These are phyloP conservation scores for Mucor velutinosus DNA, from an alignment of 371 early-diverging fungal species.

Conservation along the genomic window DNA sequence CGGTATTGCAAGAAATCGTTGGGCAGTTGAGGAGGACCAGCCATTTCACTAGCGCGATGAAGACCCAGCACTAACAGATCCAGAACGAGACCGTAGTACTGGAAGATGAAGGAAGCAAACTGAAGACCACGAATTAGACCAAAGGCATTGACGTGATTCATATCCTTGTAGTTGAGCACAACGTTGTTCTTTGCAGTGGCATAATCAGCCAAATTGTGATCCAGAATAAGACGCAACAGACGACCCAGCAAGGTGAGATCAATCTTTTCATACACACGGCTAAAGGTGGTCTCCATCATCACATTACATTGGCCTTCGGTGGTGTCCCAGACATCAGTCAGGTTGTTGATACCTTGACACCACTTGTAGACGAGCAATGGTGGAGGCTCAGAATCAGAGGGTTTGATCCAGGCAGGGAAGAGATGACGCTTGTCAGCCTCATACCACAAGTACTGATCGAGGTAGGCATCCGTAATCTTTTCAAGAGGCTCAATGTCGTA, in stretches of 20 bases:
- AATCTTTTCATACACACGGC: slow-evolving; percentile 95
- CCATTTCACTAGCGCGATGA: slow-evolving; percentile 95
- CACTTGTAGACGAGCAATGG: slow-evolving; percentile 97
- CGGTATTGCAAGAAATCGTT: slow-evolving; percentile 97
- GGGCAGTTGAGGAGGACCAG: slow-evolving; percentile 91
- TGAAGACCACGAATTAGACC: slow-evolving; percentile 98
- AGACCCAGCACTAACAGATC: slow-evolving; percentile 97
- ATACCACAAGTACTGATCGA: slow-evolving; percentile 99
- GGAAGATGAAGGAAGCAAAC: slow-evolving; percentile 97
- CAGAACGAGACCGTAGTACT: slow-evolving; percentile 96
- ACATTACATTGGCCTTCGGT: slow-evolving; percentile 91
- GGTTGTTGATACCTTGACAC: slow-evolving; percentile 97
- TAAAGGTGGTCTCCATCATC: slow-evolving; percentile 92
- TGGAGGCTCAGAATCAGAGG: slow-evolving; percentile 96
- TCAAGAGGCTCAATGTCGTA: slow-evolving; percentile 98
- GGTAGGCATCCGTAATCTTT: slow-evolving; percentile 98
- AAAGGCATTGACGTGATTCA: slow-evolving; percentile 96
- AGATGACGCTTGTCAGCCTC: slow-evolving; percentile 87
- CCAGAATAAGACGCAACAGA: slow-evolving; percentile 93
- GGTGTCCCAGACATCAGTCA: slow-evolving; percentile 95
- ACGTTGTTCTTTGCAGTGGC: slow-evolving; percentile 99
- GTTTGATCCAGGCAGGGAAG: slow-evolving; percentile 98
- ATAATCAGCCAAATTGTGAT: slow-evolving; percentile 98
- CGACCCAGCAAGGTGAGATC: slow-evolving; percentile 97
- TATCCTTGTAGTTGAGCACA: slow-evolving; percentile 98